Percentiles rank a stretch among this genome's conserved stretches.
Conservation (phyloP, 2,329 filamentous ascomycete genomes). For the Monosporascus sp. region DNA sequence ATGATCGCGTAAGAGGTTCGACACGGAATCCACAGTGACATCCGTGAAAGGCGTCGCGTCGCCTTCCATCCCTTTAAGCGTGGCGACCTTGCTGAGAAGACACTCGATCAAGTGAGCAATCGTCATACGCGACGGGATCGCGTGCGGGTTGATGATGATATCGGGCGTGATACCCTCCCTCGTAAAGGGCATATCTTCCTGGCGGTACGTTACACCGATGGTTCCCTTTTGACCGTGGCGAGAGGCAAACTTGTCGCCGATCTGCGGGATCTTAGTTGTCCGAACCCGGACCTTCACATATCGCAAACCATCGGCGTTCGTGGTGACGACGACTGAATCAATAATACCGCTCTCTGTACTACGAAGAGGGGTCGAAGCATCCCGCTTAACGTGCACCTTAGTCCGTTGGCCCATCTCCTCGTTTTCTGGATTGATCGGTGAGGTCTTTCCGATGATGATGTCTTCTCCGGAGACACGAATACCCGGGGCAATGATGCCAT, state of each 20-base stretch:
- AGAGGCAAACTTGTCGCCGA: constrained; percentile 98
- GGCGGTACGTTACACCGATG: constrained; percentile 95
- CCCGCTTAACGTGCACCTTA: constrained; percentile 84
- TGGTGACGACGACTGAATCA: constrained; percentile 88
- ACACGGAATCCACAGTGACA: constrained; percentile 92
- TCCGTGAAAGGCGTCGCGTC: constrained; percentile 98
- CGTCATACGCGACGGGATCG: constrained; percentile 99
- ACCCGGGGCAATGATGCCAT: constrained; percentile 90
- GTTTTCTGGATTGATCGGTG: constrained; percentile 85
- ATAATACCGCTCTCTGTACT: constrained; percentile 97
- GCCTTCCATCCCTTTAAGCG: constrained; percentile 89
- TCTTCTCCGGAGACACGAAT: constrained; percentile 95
- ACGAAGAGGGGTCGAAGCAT: constrained; percentile 89
- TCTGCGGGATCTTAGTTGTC: constrained; percentile 97
- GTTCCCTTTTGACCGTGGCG: constrained; percentile 99
- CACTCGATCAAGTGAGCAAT: constrained; percentile 99
- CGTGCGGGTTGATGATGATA: constrained; percentile 98
- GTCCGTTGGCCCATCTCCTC: constrained; percentile 92
- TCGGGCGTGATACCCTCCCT: constrained; percentile 87
- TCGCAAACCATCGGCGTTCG: constrained; percentile 87
- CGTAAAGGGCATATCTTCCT: constrained; percentile 98
- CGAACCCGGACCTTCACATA: constrained; percentile 97
- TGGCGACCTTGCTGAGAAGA: constrained; percentile 91
- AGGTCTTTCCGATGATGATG: constrained; percentile 98
- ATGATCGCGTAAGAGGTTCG: constrained; percentile 75